These are phyloP conservation scores for Exophiala bonariae DNA, from an alignment of 2,329 filamentous ascomycete genomes.

Conservation along the genomic window DNA sequence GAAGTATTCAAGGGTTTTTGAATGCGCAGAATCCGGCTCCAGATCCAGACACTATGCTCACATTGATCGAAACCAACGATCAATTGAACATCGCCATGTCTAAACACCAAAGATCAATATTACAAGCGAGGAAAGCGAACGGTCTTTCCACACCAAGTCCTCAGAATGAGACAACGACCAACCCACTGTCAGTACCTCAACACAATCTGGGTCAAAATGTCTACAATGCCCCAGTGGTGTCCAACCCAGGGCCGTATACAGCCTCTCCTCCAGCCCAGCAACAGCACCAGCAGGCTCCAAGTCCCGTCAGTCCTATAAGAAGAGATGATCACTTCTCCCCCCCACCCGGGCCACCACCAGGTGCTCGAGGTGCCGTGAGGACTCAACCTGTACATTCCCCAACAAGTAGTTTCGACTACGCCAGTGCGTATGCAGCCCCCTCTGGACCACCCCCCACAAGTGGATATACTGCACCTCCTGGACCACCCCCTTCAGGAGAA, in stretches of 20 bases:
- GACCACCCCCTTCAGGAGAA: constrained; percentile 7
- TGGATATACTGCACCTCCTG: constrained; percentile 22
- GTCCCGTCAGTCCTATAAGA: constrained; percentile 12
- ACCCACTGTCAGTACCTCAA: constrained; percentile 5
- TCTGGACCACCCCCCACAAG: constrained; percentile 17
- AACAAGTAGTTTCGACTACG: constrained; percentile 19
- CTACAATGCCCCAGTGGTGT: constrained; percentile 8
- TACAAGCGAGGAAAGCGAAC: constrained; percentile 53
- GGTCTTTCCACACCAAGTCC: constrained; percentile 20
- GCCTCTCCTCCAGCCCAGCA: constrained; percentile 18
- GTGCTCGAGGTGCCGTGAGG: constrained; percentile 7
- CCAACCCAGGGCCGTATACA: constrained; percentile 11
- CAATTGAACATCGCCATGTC: constrained; percentile 79
- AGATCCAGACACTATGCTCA: constrained; percentile 92
- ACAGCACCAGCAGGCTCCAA: constrained; percentile 10
- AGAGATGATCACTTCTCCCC: constrained; percentile 20
- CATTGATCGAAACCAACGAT: constrained; percentile 91
- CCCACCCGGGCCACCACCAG: constrained; percentile 21
- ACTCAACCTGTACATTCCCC: constrained; percentile 1
- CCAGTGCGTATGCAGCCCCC: constrained; percentile 17
- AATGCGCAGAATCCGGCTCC: constrained; percentile 73
- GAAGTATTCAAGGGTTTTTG: constrained; percentile 85
- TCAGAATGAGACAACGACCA: constrained; percentile 7
- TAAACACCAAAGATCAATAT: constrained; percentile 78
- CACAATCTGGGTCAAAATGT: constrained; percentile 24